Base-by-base conservation (phyloP, 106 monocot genomes). In the Dioscorea zingiberensis region DNA sequence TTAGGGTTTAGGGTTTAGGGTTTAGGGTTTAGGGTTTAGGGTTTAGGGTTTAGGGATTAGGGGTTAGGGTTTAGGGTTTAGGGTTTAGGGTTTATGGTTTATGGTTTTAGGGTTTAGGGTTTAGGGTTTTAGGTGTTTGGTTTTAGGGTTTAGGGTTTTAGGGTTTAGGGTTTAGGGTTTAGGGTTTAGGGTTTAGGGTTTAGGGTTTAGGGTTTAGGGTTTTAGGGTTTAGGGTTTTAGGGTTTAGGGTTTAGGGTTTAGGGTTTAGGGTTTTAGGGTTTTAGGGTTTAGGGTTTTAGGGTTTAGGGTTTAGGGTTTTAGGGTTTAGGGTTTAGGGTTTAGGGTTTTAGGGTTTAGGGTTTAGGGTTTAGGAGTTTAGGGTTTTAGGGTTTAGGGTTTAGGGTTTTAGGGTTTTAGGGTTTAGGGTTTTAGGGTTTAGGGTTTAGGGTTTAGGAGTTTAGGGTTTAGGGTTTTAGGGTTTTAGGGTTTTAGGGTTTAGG, bases 61-160 rank as follows among this genome's bases (percentile, higher is more conserved):
- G 60, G 59, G 2, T 30, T 30, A 30, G 30, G 30, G 30, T 30
- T 30, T 30, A 30, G 30, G 30, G 30, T 30, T 30, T 30, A 30
- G 30, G 30, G 30, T 30, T 30, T 30, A 30, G 30, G 30, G 30
- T 30, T 30, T 30, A 30, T 2, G 30, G 30, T 30, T 51, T 51
- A 32, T 21, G 71, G 61, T 48, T 25, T 53, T 28, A 60, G 71
- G 71, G 61, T 62, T 54, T 32, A 53, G 71, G 71, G 61, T 51
- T 38, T 54, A 49, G 62, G 48, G 60, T 60, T 60, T 53, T 71
- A 27, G 48, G 71, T n/a, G 71, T 47, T 62, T 71, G 63, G 63
- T 45, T 63, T 30, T 1, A 16, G 32, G 63, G 3, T 45, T 63
- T 1, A 7, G 30, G 26, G 63, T 29, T 21, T 45, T 63, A 8